Conservation (phyloP, 2,329 filamentous ascomycete genomes). For the Rhinocladiella similis region DNA sequence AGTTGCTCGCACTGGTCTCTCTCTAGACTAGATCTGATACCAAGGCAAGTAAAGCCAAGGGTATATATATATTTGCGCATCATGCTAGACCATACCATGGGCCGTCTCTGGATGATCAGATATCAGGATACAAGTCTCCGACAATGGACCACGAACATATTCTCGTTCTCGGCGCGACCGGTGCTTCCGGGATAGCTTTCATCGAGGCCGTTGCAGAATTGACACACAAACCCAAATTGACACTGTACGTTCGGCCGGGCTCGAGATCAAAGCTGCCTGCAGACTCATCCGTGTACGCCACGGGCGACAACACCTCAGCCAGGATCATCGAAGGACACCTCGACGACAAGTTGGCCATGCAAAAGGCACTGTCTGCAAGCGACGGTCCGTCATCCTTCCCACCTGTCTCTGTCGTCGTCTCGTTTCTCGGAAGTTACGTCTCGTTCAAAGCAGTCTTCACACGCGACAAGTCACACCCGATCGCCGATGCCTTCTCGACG, state of each 20-base stretch:
- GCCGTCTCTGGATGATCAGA: no score
- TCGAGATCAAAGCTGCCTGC: slow-evolving; percentile 4
- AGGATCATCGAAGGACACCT: slow-evolving; percentile 18
- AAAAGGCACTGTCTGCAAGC: slow-evolving; percentile 5
- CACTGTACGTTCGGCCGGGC: slow-evolving; percentile 11
- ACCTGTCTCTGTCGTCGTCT: slow-evolving; percentile 12
- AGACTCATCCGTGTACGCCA: not conserved
- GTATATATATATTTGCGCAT: no score
- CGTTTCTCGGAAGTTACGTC: slow-evolving; percentile 19
- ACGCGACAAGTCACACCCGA: slow-evolving; percentile 15
- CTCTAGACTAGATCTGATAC: not conserved
- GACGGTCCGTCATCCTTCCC: slow-evolving; percentile 4
- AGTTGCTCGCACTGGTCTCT: no score
- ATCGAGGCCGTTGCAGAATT: slow-evolving; percentile 4
- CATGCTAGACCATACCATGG: no score
- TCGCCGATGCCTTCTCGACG: slow-evolving; percentile 15
- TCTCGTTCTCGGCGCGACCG: slow-evolving; percentile 15
- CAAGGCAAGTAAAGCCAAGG: no score
- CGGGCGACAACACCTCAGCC: not conserved
- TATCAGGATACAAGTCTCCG: no score
- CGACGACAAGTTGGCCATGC: slow-evolving; percentile 4
- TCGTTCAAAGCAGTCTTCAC: slow-evolving; percentile 9
- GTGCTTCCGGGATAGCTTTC: slow-evolving; percentile 13
- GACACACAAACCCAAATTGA: slow-evolving; percentile 8
- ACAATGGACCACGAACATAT: slow-evolving; percentile 14